Evolutionary conservation across 257 asterid genomes (phyloP), one percentile per base, ranked within the genome.

Genomic region (Marsdenia floribunda): DNA sequence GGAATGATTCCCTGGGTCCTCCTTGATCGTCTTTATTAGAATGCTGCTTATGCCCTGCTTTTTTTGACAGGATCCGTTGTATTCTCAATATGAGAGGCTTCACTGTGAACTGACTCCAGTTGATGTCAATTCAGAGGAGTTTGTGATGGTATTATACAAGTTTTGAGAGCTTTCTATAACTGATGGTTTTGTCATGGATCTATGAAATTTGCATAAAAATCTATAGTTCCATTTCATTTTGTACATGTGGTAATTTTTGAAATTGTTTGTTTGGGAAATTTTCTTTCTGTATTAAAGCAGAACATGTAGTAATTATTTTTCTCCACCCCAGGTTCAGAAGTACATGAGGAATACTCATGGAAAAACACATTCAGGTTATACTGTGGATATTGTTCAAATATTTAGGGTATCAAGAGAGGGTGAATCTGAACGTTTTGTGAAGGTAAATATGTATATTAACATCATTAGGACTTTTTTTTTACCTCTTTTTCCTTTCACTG

Each of bases 261-360:
- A 59, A 38, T 9, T 46, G 10, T 19, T 40, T 8, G 12, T 61
- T 40, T 37, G 18, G 35, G 21, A 52, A 18, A 37, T 6, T 50
- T 60, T 35, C 68, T 49, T 54, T 55, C 70, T 71, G 21, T 70
- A 80, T 76, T 57, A 46, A 79, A 54, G 52, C 50, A 26, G 3
- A 26, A 46, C 40, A 22, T 44, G 49, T 44, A 44, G 49, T 44
- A 44, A 44, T 22, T 19, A 49, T 50, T 42, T 79, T 83, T 63
- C 68, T 78, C 71, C 75, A 44, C n/a, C 42, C 79, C 88, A 93
- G 97, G 85, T 93, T 75, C 90, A 89, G 87, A 88, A 82, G 44
- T 93, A 90, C 82, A 82, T 92, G 84, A 89, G 82, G 85, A 91
- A 91, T 77, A 93, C 97, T 37, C 97, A 93, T 86, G 98, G 95